Evolutionary conservation across 352 stramenopile genomes (phyloP).

Genomic region (Globisporangium nodosum): DNA sequence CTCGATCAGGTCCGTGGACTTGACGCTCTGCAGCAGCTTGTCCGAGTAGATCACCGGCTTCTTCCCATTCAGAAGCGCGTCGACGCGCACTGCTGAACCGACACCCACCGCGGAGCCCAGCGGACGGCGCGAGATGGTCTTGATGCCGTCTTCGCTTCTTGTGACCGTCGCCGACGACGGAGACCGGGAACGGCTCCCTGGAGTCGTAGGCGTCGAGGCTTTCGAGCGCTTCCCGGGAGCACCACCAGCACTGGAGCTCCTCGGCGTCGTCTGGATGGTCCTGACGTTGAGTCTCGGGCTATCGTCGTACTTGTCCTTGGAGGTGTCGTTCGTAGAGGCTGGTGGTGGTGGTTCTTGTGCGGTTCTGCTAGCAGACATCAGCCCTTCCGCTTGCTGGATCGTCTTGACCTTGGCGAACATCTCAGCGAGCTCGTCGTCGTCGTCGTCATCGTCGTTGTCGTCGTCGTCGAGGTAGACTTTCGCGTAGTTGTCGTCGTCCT

Average conservation of each 20-base stretch:
- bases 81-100: constrained; percentile 8
- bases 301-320: neutral
- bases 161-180: neutral
- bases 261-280: constrained; percentile 3
- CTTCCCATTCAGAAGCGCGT: constrained; percentile 46
- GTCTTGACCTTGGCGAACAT: constrained; percentile 75
- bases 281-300: constrained; percentile 8
- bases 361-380: constrained; percentile 11
- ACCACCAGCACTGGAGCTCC: neutral
- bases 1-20: constrained; percentile 33
- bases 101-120: constrained; percentile 10
- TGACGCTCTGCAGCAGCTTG: constrained; percentile 43
- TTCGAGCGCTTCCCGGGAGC: neutral
- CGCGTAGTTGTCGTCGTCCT: constrained; percentile 28
- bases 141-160: constrained; percentile 47
- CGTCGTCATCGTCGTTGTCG: constrained; percentile 18
- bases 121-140: constrained; percentile 37
- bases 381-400: constrained; percentile 44
- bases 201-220: constrained; percentile 5
- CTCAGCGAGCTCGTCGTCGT: constrained; percentile 53
- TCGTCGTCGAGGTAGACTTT: constrained; percentile 41
- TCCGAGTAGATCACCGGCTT: constrained; percentile 55
- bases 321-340: neutral
- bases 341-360: neutral
- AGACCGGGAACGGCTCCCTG: constrained; percentile 1